Evolutionary conservation across 176 grass and related monocot genomes (phyloP).

Genomic region (Aechmea fasciata): DNA sequence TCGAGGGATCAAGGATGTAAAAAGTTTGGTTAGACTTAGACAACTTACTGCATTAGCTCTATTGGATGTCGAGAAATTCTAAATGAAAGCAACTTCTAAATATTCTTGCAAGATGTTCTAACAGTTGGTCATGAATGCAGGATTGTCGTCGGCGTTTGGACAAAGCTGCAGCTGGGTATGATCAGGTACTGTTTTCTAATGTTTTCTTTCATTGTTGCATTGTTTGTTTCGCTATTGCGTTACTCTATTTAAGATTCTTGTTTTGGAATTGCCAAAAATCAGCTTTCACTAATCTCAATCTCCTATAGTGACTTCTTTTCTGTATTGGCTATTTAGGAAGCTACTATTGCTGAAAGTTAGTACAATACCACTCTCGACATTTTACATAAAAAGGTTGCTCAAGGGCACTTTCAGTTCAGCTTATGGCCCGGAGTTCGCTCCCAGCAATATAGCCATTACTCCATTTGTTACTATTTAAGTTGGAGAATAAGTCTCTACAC

Average conservation of each 20-base stretch:
- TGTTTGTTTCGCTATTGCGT: neutral
- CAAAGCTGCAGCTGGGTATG: constrained; percentile 82
- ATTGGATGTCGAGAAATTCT: neutral
- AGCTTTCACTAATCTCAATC: too few species aligned
- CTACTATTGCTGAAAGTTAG: too few species aligned
- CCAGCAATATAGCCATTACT: too few species aligned
- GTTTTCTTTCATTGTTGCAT: neutral
- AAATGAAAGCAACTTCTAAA: neutral
- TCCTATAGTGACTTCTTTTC: too few species aligned
- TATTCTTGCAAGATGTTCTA: constrained; percentile 6
- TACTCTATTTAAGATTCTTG: constrained; percentile 7
- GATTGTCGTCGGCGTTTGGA: constrained; percentile 82
- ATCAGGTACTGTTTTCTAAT: constrained; percentile 56
- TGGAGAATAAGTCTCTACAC: too few species aligned
- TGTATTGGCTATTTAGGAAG: too few species aligned
- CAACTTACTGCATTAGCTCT: neutral
- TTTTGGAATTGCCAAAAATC: neutral
- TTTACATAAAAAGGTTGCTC: too few species aligned
- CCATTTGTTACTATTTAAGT: too few species aligned
- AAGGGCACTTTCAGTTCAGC: too few species aligned
- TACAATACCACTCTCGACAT: too few species aligned
- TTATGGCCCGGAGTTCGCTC: too few species aligned
- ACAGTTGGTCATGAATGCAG: constrained; percentile 30
- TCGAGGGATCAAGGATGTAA: too few species aligned
- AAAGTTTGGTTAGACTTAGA: neutral